These are phyloP conservation scores for Zelonia costaricensis DNA, from an alignment of 208 protist species.

Conservation along the genomic window DNA sequence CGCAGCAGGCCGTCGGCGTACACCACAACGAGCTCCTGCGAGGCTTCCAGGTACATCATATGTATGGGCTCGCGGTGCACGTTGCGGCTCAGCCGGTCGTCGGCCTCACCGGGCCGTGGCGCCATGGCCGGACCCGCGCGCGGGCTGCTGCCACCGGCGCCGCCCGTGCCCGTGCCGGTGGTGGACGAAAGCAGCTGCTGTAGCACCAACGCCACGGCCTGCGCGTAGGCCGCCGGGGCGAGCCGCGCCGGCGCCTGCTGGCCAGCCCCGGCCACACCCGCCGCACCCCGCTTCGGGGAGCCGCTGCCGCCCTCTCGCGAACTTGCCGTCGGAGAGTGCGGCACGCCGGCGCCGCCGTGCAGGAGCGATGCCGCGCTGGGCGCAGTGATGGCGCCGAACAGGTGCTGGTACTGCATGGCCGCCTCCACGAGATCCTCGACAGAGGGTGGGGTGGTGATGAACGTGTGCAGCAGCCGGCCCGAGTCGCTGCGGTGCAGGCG, in stretches of 20 bases:
- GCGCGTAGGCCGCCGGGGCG: constrained; percentile 18
- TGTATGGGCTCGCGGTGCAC: constrained; percentile 57
- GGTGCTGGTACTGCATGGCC: constrained; percentile 55
- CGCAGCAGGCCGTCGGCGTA: constrained; percentile 79
- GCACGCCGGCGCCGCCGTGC: constrained; percentile 1
- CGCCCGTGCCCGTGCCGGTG: background rate
- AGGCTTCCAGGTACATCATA: constrained; percentile 53
- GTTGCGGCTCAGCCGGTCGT: constrained; percentile 12
- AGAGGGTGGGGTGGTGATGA: constrained; percentile 63
- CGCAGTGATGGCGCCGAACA: constrained; percentile 22
- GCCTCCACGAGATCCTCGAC: constrained; percentile 60
- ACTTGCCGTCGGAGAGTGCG: background rate
- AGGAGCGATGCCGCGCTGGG: background rate
- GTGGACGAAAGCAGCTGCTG: constrained; percentile 43
- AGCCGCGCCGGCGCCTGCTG: constrained; percentile 14
- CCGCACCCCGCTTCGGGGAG: background rate
- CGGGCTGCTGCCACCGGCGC: background rate
- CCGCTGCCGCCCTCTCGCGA: background rate
- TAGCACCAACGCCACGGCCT: constrained; percentile 56
- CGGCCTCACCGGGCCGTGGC: constrained; percentile 1
- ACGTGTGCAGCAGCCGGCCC: constrained; percentile 71
- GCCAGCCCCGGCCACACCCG: background rate
- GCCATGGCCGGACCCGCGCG: background rate
- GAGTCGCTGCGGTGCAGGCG: constrained; percentile 74
- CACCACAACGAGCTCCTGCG: constrained; percentile 67